Percentiles rank a stretch among this genome's conserved stretches.
Evolutionary conservation across 257 asterid species (phyloP).

Genomic region (Capsicum rhomboideum): DNA sequence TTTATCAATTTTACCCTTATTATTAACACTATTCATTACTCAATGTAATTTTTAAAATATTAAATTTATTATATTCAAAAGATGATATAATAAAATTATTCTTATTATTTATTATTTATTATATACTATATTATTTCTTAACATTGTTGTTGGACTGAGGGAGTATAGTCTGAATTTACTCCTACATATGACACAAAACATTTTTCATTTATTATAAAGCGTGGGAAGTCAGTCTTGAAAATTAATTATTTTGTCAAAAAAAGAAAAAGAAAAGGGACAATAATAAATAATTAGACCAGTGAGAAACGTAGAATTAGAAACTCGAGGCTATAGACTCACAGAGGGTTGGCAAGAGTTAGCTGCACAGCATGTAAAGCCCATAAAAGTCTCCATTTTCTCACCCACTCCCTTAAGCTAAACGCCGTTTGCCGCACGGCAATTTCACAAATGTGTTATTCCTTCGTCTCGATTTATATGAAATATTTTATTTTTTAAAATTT

Average conservation of each 20-base stretch:
- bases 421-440: not conserved
- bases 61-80: no score
- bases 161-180: conserved; percentile 6
- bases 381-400: not conserved
- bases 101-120: no score
- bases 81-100: no score
- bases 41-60: no score
- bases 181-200: not conserved
- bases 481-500: no score
- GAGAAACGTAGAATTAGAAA: not conserved
- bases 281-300: not conserved
- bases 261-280: not conserved
- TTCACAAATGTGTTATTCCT: not conserved
- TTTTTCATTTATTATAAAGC: not conserved
- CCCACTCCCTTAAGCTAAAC: not conserved
- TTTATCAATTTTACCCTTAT: no score
- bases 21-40: no score
- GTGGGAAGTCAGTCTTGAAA: not conserved
- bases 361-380: not conserved
- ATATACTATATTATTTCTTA: no score
- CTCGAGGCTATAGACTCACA: not conserved
- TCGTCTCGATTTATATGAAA: no score
- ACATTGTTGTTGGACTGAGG: no score
- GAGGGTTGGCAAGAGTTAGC: not conserved
- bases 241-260: not conserved